Evolutionary conservation across 768 basidiomycete genomes (phyloP), one percentile per base, ranked within the genome.

Genomic region (Tulasnella sp.): DNA sequence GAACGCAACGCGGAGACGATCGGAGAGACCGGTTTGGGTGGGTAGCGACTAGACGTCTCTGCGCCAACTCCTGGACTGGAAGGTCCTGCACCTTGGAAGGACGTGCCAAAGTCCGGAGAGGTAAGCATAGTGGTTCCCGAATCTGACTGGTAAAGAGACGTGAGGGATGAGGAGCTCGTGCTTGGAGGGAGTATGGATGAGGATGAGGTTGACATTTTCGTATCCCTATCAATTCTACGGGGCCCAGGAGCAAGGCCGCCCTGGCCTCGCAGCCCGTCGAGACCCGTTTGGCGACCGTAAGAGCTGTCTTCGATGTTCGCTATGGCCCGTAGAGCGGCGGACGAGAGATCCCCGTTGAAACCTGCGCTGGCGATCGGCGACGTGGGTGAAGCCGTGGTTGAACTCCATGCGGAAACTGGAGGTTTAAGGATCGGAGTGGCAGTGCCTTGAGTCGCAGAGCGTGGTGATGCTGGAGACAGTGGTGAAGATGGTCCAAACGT

Each of bases 121-220:
- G 79, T 73, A 6, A 80, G 18, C 72, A 60, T 42, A n/a, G n/a
- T n/a, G 24, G 79, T 46, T 6, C 41, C 46, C 24, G 79, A 72
- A 31, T 75, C 79, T 20, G 79, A 73, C 42, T 73, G 79, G 12
- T 73, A 50, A 24, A 72, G 79, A 22, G 79, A 80, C 28, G 79
- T 72, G 14, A 75, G 44, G 7, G 79, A 80, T 7, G 79, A 80
- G 5, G 79, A 80, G 46, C 79, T 80, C 8, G 79, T 80, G 72
- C 72, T 77, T 14, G 76, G 69, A 31, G 79, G 79, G 7, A 74
- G 79, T 1, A 80, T 54, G 72, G 79, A 80, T 48, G 79, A 80
- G 40, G 79, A 80, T 28, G 79, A 80, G 11, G 74, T 80, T 16
- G 79, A 80, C 40, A 46, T 44, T 8, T 80, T 48, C 28, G 79